These are phyloP conservation scores for Sarocladium brachiariae DNA, from an alignment of 2,329 filamentous ascomycete genomes.

Conservation along the genomic window DNA sequence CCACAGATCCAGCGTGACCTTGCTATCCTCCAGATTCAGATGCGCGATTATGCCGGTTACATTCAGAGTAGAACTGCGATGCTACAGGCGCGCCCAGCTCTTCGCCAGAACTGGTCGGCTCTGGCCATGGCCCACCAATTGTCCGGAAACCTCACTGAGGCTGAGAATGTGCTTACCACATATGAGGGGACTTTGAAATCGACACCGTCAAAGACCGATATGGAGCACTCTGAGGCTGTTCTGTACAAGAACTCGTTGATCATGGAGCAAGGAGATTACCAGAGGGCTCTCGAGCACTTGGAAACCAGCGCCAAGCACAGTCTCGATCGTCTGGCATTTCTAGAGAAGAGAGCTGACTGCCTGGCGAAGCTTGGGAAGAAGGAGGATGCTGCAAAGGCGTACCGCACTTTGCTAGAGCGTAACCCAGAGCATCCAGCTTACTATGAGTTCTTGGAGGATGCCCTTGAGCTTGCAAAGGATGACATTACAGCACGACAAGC, in stretches of 20 bases:
- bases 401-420: slow-evolving; percentile 71
- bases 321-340: slow-evolving; percentile 74
- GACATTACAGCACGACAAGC: slow-evolving; percentile 61
- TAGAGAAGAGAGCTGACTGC: slow-evolving; percentile 84
- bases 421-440: slow-evolving; percentile 85
- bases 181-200: slow-evolving; percentile 91
- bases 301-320: slow-evolving; percentile 69
- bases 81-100: slow-evolving; percentile 72
- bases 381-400: slow-evolving; percentile 72
- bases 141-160: slow-evolving; percentile 74
- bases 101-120: slow-evolving; percentile 96
- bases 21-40: slow-evolving; percentile 88
- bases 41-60: slow-evolving; percentile 92
- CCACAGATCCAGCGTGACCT: slow-evolving; percentile 90
- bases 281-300: slow-evolving; percentile 80
- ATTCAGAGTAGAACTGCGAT: slow-evolving; percentile 83
- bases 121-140: slow-evolving; percentile 89
- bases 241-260: slow-evolving; percentile 96
- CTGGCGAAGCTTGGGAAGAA: slow-evolving; percentile 69
- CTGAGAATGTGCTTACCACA: slow-evolving; percentile 83
- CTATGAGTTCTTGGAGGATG: slow-evolving; percentile 69
- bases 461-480: slow-evolving; percentile 51
- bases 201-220: slow-evolving; percentile 67
- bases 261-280: slow-evolving; percentile 75
- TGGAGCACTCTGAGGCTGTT: slow-evolving; percentile 88